Evolutionary conservation across 306 rosid species (phyloP), one percentile per base, ranked within the genome.

Genomic region (Dryas alaskensis): DNA sequence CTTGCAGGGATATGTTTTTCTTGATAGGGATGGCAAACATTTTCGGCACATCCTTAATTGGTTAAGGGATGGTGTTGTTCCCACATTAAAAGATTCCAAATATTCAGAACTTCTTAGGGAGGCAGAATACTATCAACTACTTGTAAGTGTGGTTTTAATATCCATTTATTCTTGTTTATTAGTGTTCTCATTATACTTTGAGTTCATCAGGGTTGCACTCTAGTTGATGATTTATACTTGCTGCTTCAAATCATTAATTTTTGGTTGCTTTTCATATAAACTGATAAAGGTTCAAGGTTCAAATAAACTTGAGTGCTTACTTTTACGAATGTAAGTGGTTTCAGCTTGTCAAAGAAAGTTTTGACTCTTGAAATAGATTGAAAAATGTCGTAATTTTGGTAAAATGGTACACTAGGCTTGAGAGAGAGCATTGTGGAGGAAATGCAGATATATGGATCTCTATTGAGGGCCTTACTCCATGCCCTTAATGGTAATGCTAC

Each of bases 41-140:
- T 91, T 93, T 65, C 86, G 98, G 5, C 97, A 93, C 79, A 88
- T 93, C 76, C 98, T 93, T 70, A 93, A 93, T 83, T 93, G 97
- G 97, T 85, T 93, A 60, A 88, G 98, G 71, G 97, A 93, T 42
- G 92, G 97, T 0, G 78, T 83, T 52, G 88, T 91, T 75, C 98
- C 98, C 48, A 78, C 79, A 14, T 84, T 93, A 8, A 85, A 86
- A 51, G 97, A 93, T 52, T 72, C 75, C 47, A 81, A 88, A 47
- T 84, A 74, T 80, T 25, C 81, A 8, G 96, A 93, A 79, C 84
- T 93, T 80, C 67, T 84, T 70, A 85, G 90, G 65, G 98, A 93
- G 80, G 98, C 96, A 60, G 98, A 93, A 76, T 93, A 89, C 82
- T 93, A 91, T 85, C 94, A 93, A 81, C 71, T 93, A 31, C 92